phyloP scores from a whole-genome alignment of 495 filamentous ascomycete species.

The Monascus purpureus region DNA sequence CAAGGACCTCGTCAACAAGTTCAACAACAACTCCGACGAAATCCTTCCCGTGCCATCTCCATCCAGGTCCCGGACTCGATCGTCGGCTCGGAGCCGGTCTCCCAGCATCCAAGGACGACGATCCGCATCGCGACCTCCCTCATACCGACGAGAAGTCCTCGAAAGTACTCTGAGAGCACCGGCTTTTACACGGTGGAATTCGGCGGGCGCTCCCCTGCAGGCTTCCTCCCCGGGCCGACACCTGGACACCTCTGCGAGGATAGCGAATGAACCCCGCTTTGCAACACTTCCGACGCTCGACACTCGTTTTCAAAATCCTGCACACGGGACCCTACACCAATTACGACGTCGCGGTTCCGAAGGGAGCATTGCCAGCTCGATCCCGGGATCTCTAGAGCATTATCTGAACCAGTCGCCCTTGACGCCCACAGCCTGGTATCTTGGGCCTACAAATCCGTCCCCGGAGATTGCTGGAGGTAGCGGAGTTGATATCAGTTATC shows the following conservation, averaged over 20 bases:
- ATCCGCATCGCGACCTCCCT: slow-evolving; percentile 13
- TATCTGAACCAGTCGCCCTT: slow-evolving; percentile 26
- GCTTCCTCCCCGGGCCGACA: slow-evolving; percentile 1
- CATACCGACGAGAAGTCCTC: slow-evolving; percentile 14
- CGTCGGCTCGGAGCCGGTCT: slow-evolving; percentile 17
- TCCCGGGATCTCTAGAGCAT: slow-evolving; percentile 33
- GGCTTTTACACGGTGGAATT: slow-evolving; percentile 6
- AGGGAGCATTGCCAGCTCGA: slow-evolving; percentile 38
- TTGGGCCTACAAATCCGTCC: too few relatives aligned
- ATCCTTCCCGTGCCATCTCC: slow-evolving; percentile 32
- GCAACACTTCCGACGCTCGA: slow-evolving; percentile 33
- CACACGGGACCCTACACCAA: slow-evolving; percentile 25
- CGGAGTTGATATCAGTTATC: slow-evolving; percentile 15
- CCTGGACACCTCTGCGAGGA: slow-evolving; percentile 10
- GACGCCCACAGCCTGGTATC: slow-evolving; percentile 44
- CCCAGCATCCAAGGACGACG: slow-evolving; percentile 14
- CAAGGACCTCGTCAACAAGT: slow-evolving; percentile 47
- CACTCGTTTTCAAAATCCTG: slow-evolving; percentile 20
- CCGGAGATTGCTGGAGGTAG: too few relatives aligned
- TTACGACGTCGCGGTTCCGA: slow-evolving; percentile 38
- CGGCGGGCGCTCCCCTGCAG: slow-evolving; percentile 1
- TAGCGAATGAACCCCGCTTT: slow-evolving; percentile 39
- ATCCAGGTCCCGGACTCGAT: slow-evolving; percentile 15
- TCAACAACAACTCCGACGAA: slow-evolving; percentile 43
- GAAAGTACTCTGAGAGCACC: slow-evolving; percentile 6